Evolutionary conservation across 164 flowering plant species (phyloP), one percentile per base, ranked within the genome.

Genomic region (Sedum album): DNA sequence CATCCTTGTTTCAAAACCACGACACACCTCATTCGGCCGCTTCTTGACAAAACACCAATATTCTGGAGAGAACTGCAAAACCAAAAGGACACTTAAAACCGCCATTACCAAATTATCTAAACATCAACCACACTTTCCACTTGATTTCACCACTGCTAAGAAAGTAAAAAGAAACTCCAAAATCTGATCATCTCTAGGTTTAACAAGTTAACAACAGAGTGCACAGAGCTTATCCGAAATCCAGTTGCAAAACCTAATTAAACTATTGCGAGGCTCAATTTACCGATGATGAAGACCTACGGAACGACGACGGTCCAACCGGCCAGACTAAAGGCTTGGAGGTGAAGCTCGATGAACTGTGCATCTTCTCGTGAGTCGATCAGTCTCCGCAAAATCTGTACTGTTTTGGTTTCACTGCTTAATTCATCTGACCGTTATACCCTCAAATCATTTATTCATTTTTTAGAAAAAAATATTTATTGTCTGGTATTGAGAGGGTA

Each of bases 281-380:
- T 57, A 57, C 62, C 62, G 33, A 30, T 17, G 62, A 28, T 57
- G 17, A 33, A 23, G 8, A 8, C 33, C 62, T 57, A 17, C 28
- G 11, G 25, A 23, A 51, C 57, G 57, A 51, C 57, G 33, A 57
- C 62, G 62, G 33, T 13, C 33, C 20, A 0, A 28, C 5, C 23
- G 62, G 33, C 17, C 60, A 30, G 60, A 25, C 3, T 8, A 55
- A 1, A 11, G 31, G 60, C 17, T 57, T 57, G 33, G 62, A 26
- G 62, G 14, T 3, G 33, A 57, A 28, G 62, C 18, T 57, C 20
- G 18, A 28, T 26, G 62, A 57, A 57, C 20, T 57, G 62, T 57
- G 6, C 62, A 57, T 57, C 60, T 57, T 57, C 33, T 57, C 62
- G 62, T 57, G 62, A 57, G 28, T 57, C 62, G n/a, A 57, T 57